Base-by-base conservation (phyloP, 495 filamentous ascomycete genomes). In the Filosporella fistucella region DNA sequence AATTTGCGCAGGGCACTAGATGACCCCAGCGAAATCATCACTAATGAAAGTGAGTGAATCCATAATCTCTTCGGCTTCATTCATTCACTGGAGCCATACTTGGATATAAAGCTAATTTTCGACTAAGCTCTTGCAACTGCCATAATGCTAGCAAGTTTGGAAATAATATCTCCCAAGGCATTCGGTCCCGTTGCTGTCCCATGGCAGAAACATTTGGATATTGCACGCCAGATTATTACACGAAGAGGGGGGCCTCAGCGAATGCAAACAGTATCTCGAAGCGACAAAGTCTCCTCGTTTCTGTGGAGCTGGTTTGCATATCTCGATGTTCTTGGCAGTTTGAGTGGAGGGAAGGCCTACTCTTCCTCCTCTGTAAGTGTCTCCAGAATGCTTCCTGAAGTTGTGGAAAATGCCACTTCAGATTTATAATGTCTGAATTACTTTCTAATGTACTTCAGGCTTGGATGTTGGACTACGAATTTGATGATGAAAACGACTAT, bases 291-390 rank as follows among this genome's bases (percentile, higher is more conserved):
- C 17, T 85, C 83, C 14, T 86, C 82, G 35, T 93, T 95, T 61
- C 76, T 94, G n/a, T 78, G 77, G 32, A 82, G 87, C 28, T 95
- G 89, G 89, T 84, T 91, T 52, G 83, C 84, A 8, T 95, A 94
- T 63, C 73, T 94, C 20, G 89, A 95, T 58, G 80, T 91, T 5
- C 69, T 94, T 33, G 89, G 88, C 21, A 76, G 76, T 45, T 71
- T 95, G 4, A 88, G 81, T 42, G 88, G 89, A 36, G 76, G 81
- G 45, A 74, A 79, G 54, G 30, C 37, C 3, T 43, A 80, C 64
- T 85, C 20, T 58, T 67, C 55, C 52, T 68, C 37, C 16, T 49
- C 57, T n/a, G 42, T 51, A 45, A 51, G 33, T 40, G 12, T 9
- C 17, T 36, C 12, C 23, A 4, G 9, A 20, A 9, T 38, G n/a